Evolutionary conservation across 495 filamentous ascomycete species (phyloP), one percentile per base, ranked within the genome.

Genomic region (Penicillium ucsense): DNA sequence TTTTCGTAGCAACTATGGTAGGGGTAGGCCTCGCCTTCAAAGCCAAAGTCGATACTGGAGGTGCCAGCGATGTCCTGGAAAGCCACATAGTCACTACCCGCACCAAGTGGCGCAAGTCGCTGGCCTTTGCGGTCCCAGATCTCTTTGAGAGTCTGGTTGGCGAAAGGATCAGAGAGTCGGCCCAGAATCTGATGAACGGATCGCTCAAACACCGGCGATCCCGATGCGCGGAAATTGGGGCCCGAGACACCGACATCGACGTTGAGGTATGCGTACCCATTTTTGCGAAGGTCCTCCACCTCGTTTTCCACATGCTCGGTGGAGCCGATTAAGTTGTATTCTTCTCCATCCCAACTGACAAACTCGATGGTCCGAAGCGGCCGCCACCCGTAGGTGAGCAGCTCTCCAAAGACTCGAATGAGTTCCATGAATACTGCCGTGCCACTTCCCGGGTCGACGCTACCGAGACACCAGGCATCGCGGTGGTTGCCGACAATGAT

Each of bases 1-100:
- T 80, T 90, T 58, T 96, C 92, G 61, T 92, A 89, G 64, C 85
- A 92, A 50, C 84, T 89, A 63, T 89, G 82, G 46, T 84, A 82
- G 3, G 91, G 89, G 61, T 74, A 89, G 20, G 73, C 59, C 11
- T 74, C 67, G 11, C 85, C 88, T 35, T 65, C 60, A 54, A 98
- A 98, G 35, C 80, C 76, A 53, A 98, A 79, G 62, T 97, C 92
- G 44, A 97, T 73, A 11, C 86, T 90, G 5, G 87, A 89, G 4
- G 83, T 88, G 37, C 92, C 92, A n/a, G 88, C 90, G 28, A 96
- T 85, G 54, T 91, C 81, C 62, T 95, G 91, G 64, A 95, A 98
- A 33, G 90, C 80, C 31, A 91, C 84, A 56, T 88, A 92, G 60
- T 96, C 92, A 56, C 88, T 86, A n/a, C 81, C 86, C 8, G 81